These are phyloP conservation scores for Pyrus pyrifolia DNA, from an alignment of 306 rosid genomes.

Conservation along the genomic window DNA sequence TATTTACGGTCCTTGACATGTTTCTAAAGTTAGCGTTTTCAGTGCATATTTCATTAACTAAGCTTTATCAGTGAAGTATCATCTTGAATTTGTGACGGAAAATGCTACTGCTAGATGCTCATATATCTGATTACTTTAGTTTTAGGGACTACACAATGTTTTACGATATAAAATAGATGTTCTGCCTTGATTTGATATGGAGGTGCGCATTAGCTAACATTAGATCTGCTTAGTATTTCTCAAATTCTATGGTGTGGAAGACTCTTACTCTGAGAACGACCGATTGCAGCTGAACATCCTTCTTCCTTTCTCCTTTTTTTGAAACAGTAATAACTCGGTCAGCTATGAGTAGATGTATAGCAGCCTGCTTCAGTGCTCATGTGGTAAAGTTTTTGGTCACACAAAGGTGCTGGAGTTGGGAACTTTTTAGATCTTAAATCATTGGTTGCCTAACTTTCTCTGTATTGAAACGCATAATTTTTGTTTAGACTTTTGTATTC, in stretches of 20 bases:
- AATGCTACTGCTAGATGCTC: neutral
- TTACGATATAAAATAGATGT: neutral
- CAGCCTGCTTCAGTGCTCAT: slow-evolving; percentile 65
- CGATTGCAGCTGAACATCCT: neutral
- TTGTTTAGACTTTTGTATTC: neutral
- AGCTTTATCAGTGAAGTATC: neutral
- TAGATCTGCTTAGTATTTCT: neutral
- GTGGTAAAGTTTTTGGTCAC: slow-evolving; percentile 48
- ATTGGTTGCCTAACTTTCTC: neutral
- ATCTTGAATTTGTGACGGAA: neutral
- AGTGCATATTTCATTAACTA: neutral
- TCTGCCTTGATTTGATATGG: neutral
- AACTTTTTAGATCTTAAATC: neutral
- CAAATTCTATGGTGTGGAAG: neutral
- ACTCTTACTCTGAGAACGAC: neutral
- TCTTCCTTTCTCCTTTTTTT: slow-evolving; percentile 7
- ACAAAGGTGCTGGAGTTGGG: slow-evolving; percentile 32
- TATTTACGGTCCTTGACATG: neutral
- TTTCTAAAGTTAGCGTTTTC: neutral
- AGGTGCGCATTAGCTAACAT: neutral
- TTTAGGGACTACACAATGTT: neutral
- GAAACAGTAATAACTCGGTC: slow-evolving; percentile 59
- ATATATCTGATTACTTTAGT: neutral
- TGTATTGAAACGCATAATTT: neutral
- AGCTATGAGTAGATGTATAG: slow-evolving; percentile 56